Conservation (phyloP, 495 filamentous ascomycete species). For the Penicillium macrosclerotiorum region DNA sequence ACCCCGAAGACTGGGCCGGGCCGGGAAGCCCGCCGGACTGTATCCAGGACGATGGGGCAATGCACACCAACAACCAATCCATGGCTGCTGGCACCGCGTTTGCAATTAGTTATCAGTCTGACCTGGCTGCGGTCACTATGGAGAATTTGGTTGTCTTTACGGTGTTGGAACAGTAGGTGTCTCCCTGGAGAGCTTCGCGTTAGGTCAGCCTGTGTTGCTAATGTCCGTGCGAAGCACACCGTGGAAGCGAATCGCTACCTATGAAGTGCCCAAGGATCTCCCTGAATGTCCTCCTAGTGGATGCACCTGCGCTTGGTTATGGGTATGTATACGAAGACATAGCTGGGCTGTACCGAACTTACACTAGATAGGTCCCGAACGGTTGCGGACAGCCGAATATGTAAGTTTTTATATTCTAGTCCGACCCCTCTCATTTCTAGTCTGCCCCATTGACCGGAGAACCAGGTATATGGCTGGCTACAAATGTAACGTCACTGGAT, state of each 20-base stretch:
- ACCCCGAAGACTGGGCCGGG: conserved; percentile 46
- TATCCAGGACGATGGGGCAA: conserved; percentile 38
- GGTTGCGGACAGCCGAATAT: conserved; percentile 48
- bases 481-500: conserved; percentile 50
- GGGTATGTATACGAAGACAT: conserved; percentile 24
- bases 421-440: background rate
- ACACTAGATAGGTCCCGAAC: conserved; percentile 36
- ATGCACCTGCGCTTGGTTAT: conserved; percentile 57
- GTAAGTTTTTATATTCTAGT: conserved; percentile 6
- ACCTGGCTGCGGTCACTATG: conserved; percentile 45
- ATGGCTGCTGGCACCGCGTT: conserved; percentile 50
- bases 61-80: conserved; percentile 45
- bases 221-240: conserved; percentile 35
- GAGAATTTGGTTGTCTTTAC: conserved; percentile 54
- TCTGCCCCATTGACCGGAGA: background rate
- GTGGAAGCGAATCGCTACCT: conserved; percentile 48
- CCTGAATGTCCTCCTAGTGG: conserved; percentile 48
- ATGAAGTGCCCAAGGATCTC: conserved; percentile 44
- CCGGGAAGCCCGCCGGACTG: conserved; percentile 28
- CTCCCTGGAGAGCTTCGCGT: background rate
- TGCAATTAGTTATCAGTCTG: conserved; percentile 52
- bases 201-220: conserved; percentile 5
- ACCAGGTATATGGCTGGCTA: conserved; percentile 53
- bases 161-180: conserved; percentile 38
- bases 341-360: background rate